phyloP scores from a whole-genome alignment of 352 stramenopile species.

The Phytophthora citricola region DNA sequence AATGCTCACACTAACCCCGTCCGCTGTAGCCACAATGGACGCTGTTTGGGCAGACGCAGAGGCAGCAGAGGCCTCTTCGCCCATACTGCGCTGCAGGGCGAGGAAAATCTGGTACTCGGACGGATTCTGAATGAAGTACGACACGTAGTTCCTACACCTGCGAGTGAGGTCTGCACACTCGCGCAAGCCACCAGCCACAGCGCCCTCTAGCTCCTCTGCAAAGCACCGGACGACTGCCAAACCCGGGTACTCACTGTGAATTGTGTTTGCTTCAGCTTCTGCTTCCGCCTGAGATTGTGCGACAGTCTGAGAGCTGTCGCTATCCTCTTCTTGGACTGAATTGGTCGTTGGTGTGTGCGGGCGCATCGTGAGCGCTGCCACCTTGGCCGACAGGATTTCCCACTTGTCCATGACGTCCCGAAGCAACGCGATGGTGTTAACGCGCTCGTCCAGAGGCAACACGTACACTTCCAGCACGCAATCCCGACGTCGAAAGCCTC shows the following conservation, averaged over 20 bases:
- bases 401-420: conserved; percentile 86
- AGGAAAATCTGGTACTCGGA: conserved; percentile 87
- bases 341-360: conserved; percentile 37
- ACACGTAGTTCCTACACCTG: conserved; percentile 79
- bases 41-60: conserved; percentile 24
- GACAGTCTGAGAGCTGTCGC: conserved; percentile 32
- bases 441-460: conserved; percentile 71
- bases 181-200: conserved; percentile 58
- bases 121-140: conserved; percentile 86
- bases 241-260: conserved; percentile 73
- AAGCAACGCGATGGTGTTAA: conserved; percentile 81
- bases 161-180: conserved; percentile 71
- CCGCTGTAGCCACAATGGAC: conserved; percentile 32
- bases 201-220: conserved; percentile 63
- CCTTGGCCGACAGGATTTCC: conserved; percentile 76
- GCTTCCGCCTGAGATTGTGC: conserved; percentile 32
- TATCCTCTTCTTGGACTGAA: conserved; percentile 17
- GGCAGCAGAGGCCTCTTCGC: conserved; percentile 44
- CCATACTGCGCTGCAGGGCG: conserved; percentile 68
- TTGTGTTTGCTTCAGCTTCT: conserved; percentile 39
- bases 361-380: conserved; percentile 75
- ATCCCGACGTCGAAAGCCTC: conserved; percentile 73
- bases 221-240: conserved; percentile 77
- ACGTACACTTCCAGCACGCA: conserved; percentile 84
- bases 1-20: conserved; percentile 39